Base-by-base conservation (phyloP, 805 yeast genomes). In the Yarrowia yakushimensis region DNA sequence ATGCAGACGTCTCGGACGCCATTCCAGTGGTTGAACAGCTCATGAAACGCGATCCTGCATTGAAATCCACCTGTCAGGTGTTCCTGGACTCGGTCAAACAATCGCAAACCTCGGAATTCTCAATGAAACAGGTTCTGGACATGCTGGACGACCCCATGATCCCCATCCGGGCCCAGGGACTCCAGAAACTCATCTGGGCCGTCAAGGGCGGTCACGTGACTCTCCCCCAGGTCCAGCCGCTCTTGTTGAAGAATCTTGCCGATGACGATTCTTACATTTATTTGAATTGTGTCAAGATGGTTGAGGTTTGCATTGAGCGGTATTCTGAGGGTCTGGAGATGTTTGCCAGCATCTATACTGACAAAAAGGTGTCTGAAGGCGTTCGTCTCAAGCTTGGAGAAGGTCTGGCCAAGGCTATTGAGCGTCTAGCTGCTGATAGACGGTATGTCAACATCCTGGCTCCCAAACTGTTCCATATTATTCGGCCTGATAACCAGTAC, bases 181-280 rank as follows among this genome's bases (percentile, higher is more conserved):
- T 94, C 9, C 78, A 75, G 42, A 73, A 72, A 30, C 30, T 55
- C 22, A 55, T 39, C 18, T 39, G 37, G 46, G 46, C 48, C 17
- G 23, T 41, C n/a, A 77, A 77, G 34, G 82, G 88, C n/a, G 71
- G 76, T 0, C 83, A 82, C 0, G 70, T 89, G 10, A 30, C 48
- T 4, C 54, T 81, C 10, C 82, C 80, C 3, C 80, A 82, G 60
- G 93, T 82, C 0, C 72, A 89, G 28, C 78, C 82, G 17, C 72
- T 90, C 13, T 89, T 88, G 70, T 69, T 88, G 17, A 74, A 78
- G 1, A 89, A 87, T 66, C 73, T 94, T 43, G 80, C 81, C 50
- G 96, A 90, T 67, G 79, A 83, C 0, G 99, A 93, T 64, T 96
- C 99, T 0, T 93, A 85, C 71, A 83, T 94, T 15, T 94, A 90